Percentiles rank a stretch among this genome's conserved stretches.
Evolutionary conservation across 2,329 filamentous ascomycete genomes (phyloP).

Genomic region (Sporothrix dimorphospora): DNA sequence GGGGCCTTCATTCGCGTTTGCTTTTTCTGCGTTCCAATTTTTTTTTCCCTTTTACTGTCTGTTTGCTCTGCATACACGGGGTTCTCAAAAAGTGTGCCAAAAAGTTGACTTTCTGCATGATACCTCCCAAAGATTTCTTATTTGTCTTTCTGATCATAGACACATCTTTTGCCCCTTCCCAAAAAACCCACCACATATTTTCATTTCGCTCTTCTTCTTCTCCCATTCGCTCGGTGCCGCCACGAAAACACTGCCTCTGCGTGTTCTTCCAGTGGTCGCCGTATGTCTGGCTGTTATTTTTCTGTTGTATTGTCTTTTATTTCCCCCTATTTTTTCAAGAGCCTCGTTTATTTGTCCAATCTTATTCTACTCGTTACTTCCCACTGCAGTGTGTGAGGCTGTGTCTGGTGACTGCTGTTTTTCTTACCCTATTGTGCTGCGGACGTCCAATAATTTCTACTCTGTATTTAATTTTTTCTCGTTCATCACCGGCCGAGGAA

Average conservation of each 20-base stretch:
- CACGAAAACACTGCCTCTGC: not conserved
- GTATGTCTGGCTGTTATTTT: not conserved
- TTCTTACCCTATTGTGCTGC: not conserved
- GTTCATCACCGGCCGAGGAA: not conserved
- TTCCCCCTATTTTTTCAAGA: constrained; percentile 1
- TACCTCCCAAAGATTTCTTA: constrained; percentile 47
- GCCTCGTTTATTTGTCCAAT: not conserved
- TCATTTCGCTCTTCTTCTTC: not conserved
- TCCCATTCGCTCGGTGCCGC: not conserved
- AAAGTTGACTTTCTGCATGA: constrained; percentile 54
- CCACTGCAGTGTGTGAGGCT: not conserved
- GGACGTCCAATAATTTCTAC: not conserved
- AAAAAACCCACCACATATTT: not conserved
- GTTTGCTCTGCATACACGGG: constrained; percentile 38
- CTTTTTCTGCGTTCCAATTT: not conserved
- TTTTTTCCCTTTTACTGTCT: constrained; percentile 1
- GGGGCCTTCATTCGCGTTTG: constrained; percentile 15
- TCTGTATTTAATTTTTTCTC: not conserved
- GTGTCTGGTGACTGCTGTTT: not conserved
- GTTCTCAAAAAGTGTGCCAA: constrained; percentile 51
- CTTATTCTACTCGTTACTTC: not conserved
- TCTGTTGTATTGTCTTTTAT: constrained; percentile 16
- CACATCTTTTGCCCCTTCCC: constrained; percentile 17
- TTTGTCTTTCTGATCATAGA: constrained; percentile 30
- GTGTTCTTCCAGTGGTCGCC: not conserved